A percentile compares a stretch with the other conserved stretches of the same genome.
Evolutionary conservation across 257 asterid genomes (phyloP).

Genomic region (Ligustrum vulgare): DNA sequence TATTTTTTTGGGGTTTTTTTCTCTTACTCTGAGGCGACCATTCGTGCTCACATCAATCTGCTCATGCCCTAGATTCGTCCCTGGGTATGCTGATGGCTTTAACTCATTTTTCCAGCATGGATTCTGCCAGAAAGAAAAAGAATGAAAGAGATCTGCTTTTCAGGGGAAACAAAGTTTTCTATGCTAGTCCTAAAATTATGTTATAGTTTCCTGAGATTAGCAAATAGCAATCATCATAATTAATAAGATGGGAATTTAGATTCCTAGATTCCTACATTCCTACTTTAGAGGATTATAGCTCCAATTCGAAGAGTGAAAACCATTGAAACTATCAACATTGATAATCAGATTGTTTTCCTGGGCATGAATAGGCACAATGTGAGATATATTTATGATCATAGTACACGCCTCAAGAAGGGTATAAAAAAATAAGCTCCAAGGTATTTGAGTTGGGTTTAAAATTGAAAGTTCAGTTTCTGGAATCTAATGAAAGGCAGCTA

Average conservation of each 20-base stretch:
- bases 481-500: background rate
- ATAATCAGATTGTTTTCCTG: background rate
- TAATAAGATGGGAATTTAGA: background rate
- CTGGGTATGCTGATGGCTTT: background rate
- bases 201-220: background rate
- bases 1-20: too few species aligned
- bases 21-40: too few species aligned
- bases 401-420: background rate
- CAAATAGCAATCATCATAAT: background rate
- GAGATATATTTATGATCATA: background rate
- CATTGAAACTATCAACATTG: background rate
- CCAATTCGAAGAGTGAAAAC: background rate
- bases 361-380: background rate
- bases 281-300: background rate
- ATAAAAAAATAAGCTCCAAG: background rate
- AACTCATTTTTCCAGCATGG: background rate
- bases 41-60: too few species aligned
- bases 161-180: background rate
- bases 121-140: background rate
- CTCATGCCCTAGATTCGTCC: too few species aligned
- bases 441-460: background rate
- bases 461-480: background rate
- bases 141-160: background rate
- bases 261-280: background rate
- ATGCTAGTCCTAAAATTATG: background rate